Evolutionary conservation across 169 alveolate genomes (phyloP).

Genomic region (Eimeria necatrix): DNA sequence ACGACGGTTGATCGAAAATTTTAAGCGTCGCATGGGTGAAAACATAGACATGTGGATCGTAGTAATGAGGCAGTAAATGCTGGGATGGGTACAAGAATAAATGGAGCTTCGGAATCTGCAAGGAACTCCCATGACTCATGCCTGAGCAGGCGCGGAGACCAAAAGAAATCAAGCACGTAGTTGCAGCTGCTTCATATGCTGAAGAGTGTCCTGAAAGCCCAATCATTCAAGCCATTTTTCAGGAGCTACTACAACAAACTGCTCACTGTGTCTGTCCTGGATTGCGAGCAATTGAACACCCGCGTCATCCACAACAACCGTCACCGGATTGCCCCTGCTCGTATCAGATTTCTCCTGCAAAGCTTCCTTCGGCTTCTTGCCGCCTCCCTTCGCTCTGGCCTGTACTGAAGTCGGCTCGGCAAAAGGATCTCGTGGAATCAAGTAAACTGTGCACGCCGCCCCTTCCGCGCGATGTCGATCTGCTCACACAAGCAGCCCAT

Average conservation of each 20-base stretch:
- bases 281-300: conserved; percentile 67
- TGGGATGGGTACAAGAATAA: conserved; percentile 74
- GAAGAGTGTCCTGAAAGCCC: background rate
- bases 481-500: background rate
- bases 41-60: conserved; percentile 81
- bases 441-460: conserved; percentile 80
- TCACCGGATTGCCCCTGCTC: conserved; percentile 75
- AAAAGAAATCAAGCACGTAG: background rate
- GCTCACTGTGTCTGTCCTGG: conserved; percentile 80
- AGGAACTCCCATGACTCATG: conserved; percentile 77
- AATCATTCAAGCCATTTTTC: no score
- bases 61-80: conserved; percentile 61
- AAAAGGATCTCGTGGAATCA: conserved; percentile 70
- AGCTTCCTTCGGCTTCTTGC: conserved; percentile 16
- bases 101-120: conserved; percentile 68
- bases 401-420: conserved; percentile 57
- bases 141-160: conserved; percentile 62
- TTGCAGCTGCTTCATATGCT: no score
- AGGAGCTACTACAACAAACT: background rate
- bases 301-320: conserved; percentile 72
- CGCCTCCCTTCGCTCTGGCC: conserved; percentile 66
- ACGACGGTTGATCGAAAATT: conserved; percentile 62
- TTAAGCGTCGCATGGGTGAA: conserved; percentile 75
- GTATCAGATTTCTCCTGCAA: conserved; percentile 44
- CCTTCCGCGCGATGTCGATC: conserved; percentile 76